Evolutionary conservation across 805 yeast species (phyloP).

Genomic region (Myxozyma mucilagina): DNA sequence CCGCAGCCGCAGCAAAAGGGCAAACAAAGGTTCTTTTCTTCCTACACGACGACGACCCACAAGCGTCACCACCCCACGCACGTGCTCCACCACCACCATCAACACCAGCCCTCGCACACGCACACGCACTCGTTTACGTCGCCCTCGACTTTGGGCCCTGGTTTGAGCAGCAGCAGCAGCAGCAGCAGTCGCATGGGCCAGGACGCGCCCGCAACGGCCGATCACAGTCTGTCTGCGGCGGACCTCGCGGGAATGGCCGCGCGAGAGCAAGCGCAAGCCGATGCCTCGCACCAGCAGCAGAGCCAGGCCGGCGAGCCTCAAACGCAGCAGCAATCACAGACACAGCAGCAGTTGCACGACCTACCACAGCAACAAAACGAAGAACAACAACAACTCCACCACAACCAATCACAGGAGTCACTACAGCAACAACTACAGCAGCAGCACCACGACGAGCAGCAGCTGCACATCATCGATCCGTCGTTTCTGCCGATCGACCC

Average conservation of each 20-base stretch:
- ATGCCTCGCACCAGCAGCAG: neutral
- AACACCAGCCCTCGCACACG: too few species aligned
- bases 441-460: too few species aligned
- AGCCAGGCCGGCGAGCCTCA: neutral
- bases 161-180: slow-evolving; percentile 7
- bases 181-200: neutral
- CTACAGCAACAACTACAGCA: too few species aligned
- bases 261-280: slow-evolving; percentile 13
- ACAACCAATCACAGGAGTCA: too few species aligned
- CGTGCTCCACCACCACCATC: too few species aligned
- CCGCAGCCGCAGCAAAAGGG: neutral
- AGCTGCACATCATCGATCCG: slow-evolving; percentile 15
- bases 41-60: too few species aligned
- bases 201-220: slow-evolving; percentile 3
- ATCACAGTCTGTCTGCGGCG: slow-evolving; percentile 3
- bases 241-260: slow-evolving; percentile 15
- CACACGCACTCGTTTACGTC: too few species aligned
- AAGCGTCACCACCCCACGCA: too few species aligned
- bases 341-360: neutral
- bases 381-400: too few species aligned
- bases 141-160: neutral
- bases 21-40: neutral
- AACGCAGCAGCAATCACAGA: too few species aligned
- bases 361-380: neutral
- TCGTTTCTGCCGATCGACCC: slow-evolving; percentile 27